A percentile compares a stretch with the other conserved stretches of the same genome.
Evolutionary conservation across 148 eudicot genomes (phyloP).

Genomic region (Rhododendron ovatum): DNA sequence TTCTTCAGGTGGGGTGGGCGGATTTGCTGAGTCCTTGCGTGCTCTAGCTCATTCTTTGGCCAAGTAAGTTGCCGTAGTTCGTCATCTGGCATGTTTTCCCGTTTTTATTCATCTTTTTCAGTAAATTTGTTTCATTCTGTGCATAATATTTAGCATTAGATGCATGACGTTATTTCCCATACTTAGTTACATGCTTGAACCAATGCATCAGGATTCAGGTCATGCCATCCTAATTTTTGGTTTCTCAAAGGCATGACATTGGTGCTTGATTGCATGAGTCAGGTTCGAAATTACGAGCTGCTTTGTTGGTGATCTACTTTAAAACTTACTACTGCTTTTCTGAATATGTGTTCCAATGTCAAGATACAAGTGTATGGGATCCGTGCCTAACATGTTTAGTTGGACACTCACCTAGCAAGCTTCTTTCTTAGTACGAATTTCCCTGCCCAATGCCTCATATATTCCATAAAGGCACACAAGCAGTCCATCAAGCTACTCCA

Average conservation of each 20-base stretch:
- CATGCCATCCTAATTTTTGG: neutral
- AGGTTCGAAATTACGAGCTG: neutral
- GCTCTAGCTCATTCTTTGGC: conserved; percentile 72
- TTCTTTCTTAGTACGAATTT: neutral
- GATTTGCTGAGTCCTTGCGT: conserved; percentile 71
- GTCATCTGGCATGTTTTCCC: neutral
- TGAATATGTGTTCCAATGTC: neutral
- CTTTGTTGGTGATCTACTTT: neutral
- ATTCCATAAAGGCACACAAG: neutral
- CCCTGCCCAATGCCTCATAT: neutral
- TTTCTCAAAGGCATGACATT: neutral
- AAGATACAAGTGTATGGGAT: neutral
- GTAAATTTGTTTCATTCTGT: neutral
- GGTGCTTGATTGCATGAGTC: neutral
- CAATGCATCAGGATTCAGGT: neutral
- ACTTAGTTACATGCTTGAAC: neutral
- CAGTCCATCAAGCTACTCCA: neutral
- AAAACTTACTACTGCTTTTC: neutral
- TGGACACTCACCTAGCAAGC: neutral
- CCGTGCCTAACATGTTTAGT: neutral
- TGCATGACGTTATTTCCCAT: neutral
- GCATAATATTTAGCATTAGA: neutral
- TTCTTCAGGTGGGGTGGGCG: conserved; percentile 62
- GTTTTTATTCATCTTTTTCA: neutral
- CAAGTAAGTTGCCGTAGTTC: conserved; percentile 43